phyloP scores from a whole-genome alignment of 768 basidiomycete genomes.

The Agrocybe chaxingu region DNA sequence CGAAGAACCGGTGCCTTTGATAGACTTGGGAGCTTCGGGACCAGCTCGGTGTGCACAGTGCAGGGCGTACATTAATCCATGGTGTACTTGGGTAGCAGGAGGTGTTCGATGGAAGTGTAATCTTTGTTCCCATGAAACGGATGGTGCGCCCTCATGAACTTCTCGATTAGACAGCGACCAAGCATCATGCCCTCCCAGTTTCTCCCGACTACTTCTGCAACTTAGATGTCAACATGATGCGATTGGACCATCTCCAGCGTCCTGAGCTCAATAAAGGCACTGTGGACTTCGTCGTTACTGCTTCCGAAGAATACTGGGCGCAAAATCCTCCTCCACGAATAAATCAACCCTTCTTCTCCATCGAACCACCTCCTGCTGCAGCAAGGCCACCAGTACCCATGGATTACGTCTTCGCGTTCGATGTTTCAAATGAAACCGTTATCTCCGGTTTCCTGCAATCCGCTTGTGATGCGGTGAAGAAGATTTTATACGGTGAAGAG shows the following conservation, averaged over 20 bases:
- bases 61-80: conserved; percentile 90
- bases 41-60: conserved; percentile 86
- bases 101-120: conserved; percentile 92
- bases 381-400: conserved; percentile 60
- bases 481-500: conserved; percentile 58
- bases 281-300: conserved; percentile 80
- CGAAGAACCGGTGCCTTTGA: conserved; percentile 78
- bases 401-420: conserved; percentile 82
- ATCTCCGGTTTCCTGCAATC: conserved; percentile 66
- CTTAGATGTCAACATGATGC: conserved; percentile 71
- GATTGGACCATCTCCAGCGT: conserved; percentile 76
- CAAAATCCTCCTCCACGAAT: conserved; percentile 56
- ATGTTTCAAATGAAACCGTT: conserved; percentile 71
- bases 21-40: conserved; percentile 67
- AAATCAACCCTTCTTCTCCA: conserved; percentile 49
- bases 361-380: conserved; percentile 43
- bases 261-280: conserved; percentile 91
- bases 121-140: conserved; percentile 79
- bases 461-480: conserved; percentile 60
- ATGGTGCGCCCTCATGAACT: conserved; percentile 52
- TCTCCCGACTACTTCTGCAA: conserved; percentile 79
- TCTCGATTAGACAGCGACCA: conserved; percentile 7
- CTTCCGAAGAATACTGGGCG: conserved; percentile 76
- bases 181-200: conserved; percentile 41
- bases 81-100: conserved; percentile 82